phyloP scores from a whole-genome alignment of 768 basidiomycete species.

The Phylloporus scabripes region DNA sequence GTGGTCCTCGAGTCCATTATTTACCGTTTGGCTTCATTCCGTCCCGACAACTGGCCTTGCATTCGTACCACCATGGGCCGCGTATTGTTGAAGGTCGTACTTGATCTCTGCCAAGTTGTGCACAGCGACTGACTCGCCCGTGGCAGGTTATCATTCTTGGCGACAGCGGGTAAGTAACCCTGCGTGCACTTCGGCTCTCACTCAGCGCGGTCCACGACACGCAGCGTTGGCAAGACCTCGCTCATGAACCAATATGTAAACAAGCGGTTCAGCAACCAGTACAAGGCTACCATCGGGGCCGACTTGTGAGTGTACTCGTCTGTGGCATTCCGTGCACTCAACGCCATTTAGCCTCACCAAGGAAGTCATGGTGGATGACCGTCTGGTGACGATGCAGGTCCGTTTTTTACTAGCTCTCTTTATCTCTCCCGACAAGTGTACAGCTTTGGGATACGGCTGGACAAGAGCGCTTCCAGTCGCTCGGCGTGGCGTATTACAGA shows the following conservation, averaged over 20 bases:
- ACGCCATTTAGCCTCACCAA: constrained; percentile 71
- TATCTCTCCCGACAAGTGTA: constrained; percentile 1
- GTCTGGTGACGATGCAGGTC: constrained; percentile 98
- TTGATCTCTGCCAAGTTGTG: background rate
- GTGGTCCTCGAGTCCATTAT: too few relatives aligned
- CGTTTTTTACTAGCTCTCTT: constrained; percentile 14
- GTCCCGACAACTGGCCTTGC: too few relatives aligned
- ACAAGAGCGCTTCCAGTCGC: constrained; percentile 98
- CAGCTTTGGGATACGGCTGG: constrained; percentile 99
- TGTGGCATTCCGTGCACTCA: constrained; percentile 7
- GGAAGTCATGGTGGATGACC: constrained; percentile 98
- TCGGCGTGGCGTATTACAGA: constrained; percentile 98
- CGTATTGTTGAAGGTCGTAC: constrained; percentile 72
- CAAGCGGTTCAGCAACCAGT: constrained; percentile 99
- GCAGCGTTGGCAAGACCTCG: constrained; percentile 96
- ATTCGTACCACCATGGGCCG: constrained; percentile 59
- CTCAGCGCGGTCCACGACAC: constrained; percentile 3
- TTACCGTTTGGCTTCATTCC: too few relatives aligned
- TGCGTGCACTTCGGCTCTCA: background rate
- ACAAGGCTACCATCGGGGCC: constrained; percentile 98
- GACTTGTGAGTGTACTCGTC: constrained; percentile 68
- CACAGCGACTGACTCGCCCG: constrained; percentile 7
- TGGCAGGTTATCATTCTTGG: constrained; percentile 95
- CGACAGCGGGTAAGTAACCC: constrained; percentile 76
- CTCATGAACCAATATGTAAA: constrained; percentile 99